Base-by-base conservation (phyloP, 2,329 filamentous ascomycete genomes). In the Atkinsonella hypoxylon region DNA sequence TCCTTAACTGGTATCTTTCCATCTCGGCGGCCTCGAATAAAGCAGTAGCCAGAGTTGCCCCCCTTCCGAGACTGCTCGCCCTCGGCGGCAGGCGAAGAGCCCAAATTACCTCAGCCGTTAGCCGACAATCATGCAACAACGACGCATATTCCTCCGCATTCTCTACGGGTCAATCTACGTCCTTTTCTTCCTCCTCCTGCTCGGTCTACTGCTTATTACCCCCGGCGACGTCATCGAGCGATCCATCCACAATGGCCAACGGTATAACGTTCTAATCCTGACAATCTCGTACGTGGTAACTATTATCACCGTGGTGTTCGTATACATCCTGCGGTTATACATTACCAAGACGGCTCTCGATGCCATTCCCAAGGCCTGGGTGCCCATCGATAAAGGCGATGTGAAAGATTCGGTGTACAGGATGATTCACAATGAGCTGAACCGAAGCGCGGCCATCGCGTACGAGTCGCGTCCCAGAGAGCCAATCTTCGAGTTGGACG, bases 361-460 rank as follows among this genome's bases (percentile, higher is more conserved):
- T 17, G 83, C 81, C 4, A 95, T 98, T 53, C 93, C 93, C 1
- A 93, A 91, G 65, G 73, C 80, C 49, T 94, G 87, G 78, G 79
- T 95, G 15, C 90, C 90, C 0, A 76, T 95, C 55, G 88, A 93
- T 58, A 87, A 88, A 63, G 86, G 85, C 56, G 89, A 96, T 63
- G 79, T 96, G 43, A 79, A 78, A 43, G 83, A 81, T 57, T 76
- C 77, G 50, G 88, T 96, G 39, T 76, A 87, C 60, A 78, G 81
- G 57, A 81, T 95, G 70, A 85, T 98, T 52, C 76, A 76, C 15
- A 79, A 81, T 46, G 79, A 84, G 26, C 74, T 95, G 49, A 78
- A 80, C 54, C 77, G 86, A 58, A 95, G 89, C 63, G 88, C 89
- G 1, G 75, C 84, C 36, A 81, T 97, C 52, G 84, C 90, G 4